Evolutionary conservation across 2,329 filamentous ascomycete genomes (phyloP).

Genomic region (Penicillium crustosum): DNA sequence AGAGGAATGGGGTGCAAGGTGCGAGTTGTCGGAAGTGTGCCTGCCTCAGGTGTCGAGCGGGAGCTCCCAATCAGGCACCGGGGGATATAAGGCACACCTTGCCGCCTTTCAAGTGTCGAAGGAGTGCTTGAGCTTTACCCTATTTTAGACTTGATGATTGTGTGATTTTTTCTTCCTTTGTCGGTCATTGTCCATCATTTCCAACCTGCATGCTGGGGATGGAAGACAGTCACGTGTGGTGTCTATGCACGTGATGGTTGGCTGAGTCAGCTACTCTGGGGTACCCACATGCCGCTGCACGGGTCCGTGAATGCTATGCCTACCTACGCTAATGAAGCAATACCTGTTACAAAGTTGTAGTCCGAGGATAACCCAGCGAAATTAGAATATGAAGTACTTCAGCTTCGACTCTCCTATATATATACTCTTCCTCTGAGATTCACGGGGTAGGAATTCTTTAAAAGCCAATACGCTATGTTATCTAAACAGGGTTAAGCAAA

Average conservation of each 20-base stretch:
- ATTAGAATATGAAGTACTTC: not conserved
- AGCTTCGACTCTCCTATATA: not conserved
- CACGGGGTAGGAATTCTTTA: not conserved
- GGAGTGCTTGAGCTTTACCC: not conserved
- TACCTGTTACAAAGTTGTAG: not conserved
- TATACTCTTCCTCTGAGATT: not conserved
- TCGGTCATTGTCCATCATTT: not conserved
- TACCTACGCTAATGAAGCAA: not conserved
- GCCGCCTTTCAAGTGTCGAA: not conserved
- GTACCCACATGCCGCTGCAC: not conserved
- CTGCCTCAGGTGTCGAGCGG: slow-evolving; percentile 24
- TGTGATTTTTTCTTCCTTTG: not conserved
- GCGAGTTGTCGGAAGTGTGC: slow-evolving; percentile 24
- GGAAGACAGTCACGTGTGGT: not conserved
- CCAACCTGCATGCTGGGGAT: not conserved
- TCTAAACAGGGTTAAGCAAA: not conserved
- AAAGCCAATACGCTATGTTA: not conserved
- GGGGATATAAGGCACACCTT: not conserved
- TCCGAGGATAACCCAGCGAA: not conserved
- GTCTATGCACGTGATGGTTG: not conserved
- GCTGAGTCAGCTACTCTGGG: slow-evolving; percentile 1
- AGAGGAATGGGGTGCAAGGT: slow-evolving; percentile 24
- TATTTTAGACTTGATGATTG: not conserved
- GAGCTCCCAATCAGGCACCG: slow-evolving; percentile 20
- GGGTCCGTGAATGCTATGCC: not conserved